phyloP scores from a whole-genome alignment of 495 filamentous ascomycete genomes.

The Penicillium verhagenii region DNA sequence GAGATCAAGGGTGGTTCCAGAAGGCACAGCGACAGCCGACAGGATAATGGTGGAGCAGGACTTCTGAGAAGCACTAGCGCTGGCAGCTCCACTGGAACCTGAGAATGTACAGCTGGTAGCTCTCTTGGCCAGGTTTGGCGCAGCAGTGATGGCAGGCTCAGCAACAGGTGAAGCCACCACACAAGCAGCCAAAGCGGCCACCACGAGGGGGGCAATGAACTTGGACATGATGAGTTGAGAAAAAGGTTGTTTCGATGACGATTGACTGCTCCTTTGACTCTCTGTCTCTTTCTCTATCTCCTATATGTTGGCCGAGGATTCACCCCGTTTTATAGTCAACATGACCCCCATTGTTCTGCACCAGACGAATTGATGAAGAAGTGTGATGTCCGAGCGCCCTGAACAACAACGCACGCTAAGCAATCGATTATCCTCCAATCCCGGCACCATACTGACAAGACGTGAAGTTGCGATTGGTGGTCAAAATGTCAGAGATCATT shows the following conservation, averaged over 20 bases:
- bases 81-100: conserved; percentile 24
- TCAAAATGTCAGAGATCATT: not conserved
- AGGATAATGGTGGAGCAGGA: conserved; percentile 53
- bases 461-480: not conserved
- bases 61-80: conserved; percentile 40
- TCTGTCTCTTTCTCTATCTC: not conserved
- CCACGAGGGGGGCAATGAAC: not conserved
- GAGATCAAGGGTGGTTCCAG: conserved; percentile 52
- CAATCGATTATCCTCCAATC: conserved; percentile 1
- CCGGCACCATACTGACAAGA: not conserved
- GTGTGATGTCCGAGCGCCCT: not conserved
- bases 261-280: no score
- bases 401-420: not conserved
- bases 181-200: not conserved
- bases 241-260: not conserved
- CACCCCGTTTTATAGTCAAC: not conserved
- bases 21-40: conserved; percentile 47
- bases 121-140: conserved; percentile 21
- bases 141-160: conserved; percentile 20
- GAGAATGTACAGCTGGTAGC: conserved; percentile 23
- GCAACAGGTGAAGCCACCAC: not conserved
- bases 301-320: not conserved
- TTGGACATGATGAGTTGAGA: not conserved
- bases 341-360: not conserved
- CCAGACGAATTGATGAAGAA: not conserved